Evolutionary conservation across 2,329 filamentous ascomycete species (phyloP), one percentile per base, ranked within the genome.

Genomic region (Clonostachys chloroleuca): DNA sequence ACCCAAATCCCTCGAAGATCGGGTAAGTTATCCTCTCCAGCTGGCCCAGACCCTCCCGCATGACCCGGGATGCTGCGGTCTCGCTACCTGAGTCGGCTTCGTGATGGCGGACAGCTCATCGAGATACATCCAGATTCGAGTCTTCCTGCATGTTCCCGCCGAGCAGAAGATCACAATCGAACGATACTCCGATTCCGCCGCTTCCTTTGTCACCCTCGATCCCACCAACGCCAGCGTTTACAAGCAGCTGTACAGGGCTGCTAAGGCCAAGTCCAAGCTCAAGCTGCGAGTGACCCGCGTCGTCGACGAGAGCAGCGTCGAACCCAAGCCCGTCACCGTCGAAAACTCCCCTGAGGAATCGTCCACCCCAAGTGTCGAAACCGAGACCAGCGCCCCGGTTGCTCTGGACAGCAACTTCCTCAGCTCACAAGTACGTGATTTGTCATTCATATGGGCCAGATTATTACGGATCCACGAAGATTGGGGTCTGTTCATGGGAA

Each of bases 251-350:
- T 92, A 94, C 65, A 87, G 94, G 59, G 94, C 94, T 55, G 94
- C 94, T 54, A 99, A 96, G 75, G 94, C 94, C 36, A 99, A 99
- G 78, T 84, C 92, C 55, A 99, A 97, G 84, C 84, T 99, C 57
- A 92, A 94, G 68, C 81, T 99, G 50, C 89, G 84, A 55, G 86
- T 88, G 36, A 85, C 81, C 14, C 59, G 77, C 34, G 12, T 39
- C 36, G 36, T 14, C 36, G 36, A n/a, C 36, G 36, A 39, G 14
- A n/a, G 14, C 36, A 18, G 14, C 36, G 14, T 39, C 36, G 17
- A n/a, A 8, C 14, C 17, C 36, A 39, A 39, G 12, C 14, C 14
- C 36, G 36, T 18, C 36, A n/a, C 36, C 36, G 17, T n/a, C 36
- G 36, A 18, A n/a, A 12, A n/a, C 36, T n/a, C 36, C 4, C 36